phyloP scores from a whole-genome alignment of 768 basidiomycete genomes.

The Suillus variegatus region DNA sequence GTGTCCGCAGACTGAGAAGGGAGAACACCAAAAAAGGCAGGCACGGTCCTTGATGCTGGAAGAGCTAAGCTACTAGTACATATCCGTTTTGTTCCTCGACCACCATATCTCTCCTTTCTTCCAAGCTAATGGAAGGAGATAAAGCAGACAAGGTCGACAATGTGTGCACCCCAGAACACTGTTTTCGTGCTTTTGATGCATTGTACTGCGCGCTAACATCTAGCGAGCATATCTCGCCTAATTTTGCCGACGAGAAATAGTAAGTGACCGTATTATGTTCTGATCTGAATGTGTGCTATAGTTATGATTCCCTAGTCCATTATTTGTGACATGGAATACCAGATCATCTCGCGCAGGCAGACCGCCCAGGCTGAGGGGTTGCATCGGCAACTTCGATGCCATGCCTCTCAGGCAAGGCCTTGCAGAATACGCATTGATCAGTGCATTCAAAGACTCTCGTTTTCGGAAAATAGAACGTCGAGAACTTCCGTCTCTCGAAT shows the following conservation, averaged over 20 bases:
- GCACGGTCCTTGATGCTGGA: constrained; percentile 7
- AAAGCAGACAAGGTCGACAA: constrained; percentile 41
- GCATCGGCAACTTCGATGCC: constrained; percentile 92
- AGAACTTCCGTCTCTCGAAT: constrained; percentile 82
- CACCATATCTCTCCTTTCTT: constrained; percentile 58
- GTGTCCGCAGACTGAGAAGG: background rate
- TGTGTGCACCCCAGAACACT: constrained; percentile 72
- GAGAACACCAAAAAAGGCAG: constrained; percentile 31
- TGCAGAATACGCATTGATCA: constrained; percentile 87
- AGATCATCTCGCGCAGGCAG: constrained; percentile 60
- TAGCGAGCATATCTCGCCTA: constrained; percentile 52
- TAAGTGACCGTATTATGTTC: constrained; percentile 37
- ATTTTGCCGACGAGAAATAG: constrained; percentile 78
- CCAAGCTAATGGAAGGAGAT: constrained; percentile 45
- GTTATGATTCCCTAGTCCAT: constrained; percentile 43
- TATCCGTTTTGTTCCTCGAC: constrained; percentile 23
- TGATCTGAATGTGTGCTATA: background rate
- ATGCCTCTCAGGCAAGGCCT: constrained; percentile 74
- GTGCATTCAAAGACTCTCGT: constrained; percentile 85
- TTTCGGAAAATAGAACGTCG: constrained; percentile 77
- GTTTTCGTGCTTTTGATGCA: constrained; percentile 80
- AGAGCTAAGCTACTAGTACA: background rate
- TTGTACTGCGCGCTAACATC: constrained; percentile 74
- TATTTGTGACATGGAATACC: constrained; percentile 97
- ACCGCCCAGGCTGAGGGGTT: constrained; percentile 75